phyloP scores from a whole-genome alignment of 371 early-diverging fungal species.

The Apophysomyces trapeziformis region DNA sequence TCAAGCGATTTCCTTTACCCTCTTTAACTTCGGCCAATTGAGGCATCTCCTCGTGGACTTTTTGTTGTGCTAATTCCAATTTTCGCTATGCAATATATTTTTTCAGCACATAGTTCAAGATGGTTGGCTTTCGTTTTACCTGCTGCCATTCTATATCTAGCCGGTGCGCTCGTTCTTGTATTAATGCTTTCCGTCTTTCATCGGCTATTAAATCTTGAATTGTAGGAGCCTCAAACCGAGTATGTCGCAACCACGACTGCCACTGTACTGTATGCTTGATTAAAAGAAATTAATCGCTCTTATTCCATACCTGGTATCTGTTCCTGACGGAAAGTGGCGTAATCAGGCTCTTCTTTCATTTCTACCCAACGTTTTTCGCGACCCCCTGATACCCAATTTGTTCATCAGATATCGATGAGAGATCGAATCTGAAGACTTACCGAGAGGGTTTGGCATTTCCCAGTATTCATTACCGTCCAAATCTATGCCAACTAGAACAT shows the following conservation, averaged over 20 bases:
- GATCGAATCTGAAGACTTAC: conserved; percentile 22
- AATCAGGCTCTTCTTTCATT: conserved; percentile 37
- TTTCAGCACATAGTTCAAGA: not conserved
- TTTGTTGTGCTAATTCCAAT: conserved; percentile 23
- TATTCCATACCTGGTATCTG: conserved; percentile 57
- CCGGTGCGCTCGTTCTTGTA: conserved; percentile 60
- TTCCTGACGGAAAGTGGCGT: conserved; percentile 50
- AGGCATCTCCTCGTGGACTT: conserved; percentile 11
- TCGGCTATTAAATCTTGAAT: conserved; percentile 50
- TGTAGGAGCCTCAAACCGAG: conserved; percentile 60
- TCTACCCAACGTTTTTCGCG: conserved; percentile 54
- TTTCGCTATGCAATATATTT: not conserved
- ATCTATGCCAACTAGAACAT: conserved; percentile 65
- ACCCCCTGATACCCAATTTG: conserved; percentile 31
- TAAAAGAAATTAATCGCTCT: conserved; percentile 19
- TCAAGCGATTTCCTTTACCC: not conserved
- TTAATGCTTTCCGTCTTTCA: conserved; percentile 30
- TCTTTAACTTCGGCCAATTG: not conserved
- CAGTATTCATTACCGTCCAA: conserved; percentile 73
- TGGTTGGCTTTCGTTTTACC: conserved; percentile 13
- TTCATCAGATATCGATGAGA: not conserved
- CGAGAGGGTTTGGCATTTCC: conserved; percentile 68
- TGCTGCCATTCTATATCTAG: conserved; percentile 35
- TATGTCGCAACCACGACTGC: conserved; percentile 76
- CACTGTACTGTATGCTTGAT: conserved; percentile 58